Evolutionary conservation across 306 rosid species (phyloP), one percentile per base, ranked within the genome.

Genomic region (Citrullus colocynthis): DNA sequence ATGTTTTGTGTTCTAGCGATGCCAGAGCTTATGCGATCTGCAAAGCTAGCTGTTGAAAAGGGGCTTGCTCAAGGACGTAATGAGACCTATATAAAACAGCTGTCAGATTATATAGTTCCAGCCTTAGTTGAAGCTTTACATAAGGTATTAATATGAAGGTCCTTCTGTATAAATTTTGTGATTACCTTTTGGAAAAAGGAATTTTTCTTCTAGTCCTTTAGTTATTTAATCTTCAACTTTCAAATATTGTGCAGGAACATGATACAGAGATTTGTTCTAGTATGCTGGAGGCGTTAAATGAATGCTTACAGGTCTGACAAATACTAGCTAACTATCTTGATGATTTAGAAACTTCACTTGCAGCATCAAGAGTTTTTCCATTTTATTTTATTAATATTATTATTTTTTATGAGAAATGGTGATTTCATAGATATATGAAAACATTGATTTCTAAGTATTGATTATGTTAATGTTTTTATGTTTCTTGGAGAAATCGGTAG

Each of bases 71-170:
- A 86, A 76, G 98, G 98, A 70, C 95, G 93, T 67, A 89, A 94
- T 75, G 91, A 85, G 56, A 51, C 91, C 67, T 92, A 91, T 85
- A 57, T 94, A 73, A 91, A 94, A 82, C 92, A 88, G 82, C 86
- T 94, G 86, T 86, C 91, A 34, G 97, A 91, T 86, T 90, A 85
- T 80, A 88, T 94, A 34, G 62, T 94, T 76, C 98, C 98, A 71
- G 90, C 98, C 81, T 81, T 94, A 79, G 97, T 89, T 85, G 98
- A 94, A 82, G 98, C 98, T 34, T 85, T 94, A 69, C 98, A 94
- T 57, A 92, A 94, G 91, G 98, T 91, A 45, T 74, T 54, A 14
- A 72, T 77, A 9, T 41, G 44, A 24, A 28, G 41, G 58, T 66
- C 21, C 44, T 45, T 42, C 12, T 1, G 16, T 45, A 82, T 37